phyloP scores from a whole-genome alignment of 2,329 filamentous ascomycete species.

The Westerdykella sp. region DNA sequence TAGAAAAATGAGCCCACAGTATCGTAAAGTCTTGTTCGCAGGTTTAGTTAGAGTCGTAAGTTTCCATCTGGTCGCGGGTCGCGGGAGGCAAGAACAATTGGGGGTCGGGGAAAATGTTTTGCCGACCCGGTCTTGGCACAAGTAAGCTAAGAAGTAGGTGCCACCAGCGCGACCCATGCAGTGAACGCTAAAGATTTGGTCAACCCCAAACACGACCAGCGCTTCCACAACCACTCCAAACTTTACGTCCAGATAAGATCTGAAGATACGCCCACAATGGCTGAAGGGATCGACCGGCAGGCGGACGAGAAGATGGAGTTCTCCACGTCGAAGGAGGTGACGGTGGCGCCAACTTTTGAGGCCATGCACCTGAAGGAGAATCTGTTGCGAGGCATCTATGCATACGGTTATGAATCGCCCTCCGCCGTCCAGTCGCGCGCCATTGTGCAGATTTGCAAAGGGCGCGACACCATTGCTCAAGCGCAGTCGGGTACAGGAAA shows the following conservation, averaged over 20 bases:
- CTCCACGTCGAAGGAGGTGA: conserved; percentile 95
- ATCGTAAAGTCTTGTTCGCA: background rate
- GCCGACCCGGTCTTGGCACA: conserved; percentile 11
- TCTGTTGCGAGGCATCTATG: conserved; percentile 92
- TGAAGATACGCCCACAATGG: conserved; percentile 57
- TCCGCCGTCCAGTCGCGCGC: conserved; percentile 96
- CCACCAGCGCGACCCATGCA: background rate
- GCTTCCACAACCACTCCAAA: background rate
- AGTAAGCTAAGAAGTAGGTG: too few species aligned
- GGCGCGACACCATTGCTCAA: conserved; percentile 96
- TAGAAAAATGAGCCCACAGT: background rate
- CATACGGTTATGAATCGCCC: conserved; percentile 96
- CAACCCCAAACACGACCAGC: background rate
- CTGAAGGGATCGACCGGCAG: conserved; percentile 87
- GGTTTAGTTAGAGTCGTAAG: conserved; percentile 1
- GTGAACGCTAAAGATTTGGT: conserved; percentile 4
- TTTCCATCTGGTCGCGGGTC: conserved; percentile 10
- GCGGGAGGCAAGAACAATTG: conserved; percentile 3
- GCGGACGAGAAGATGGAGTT: conserved; percentile 97
- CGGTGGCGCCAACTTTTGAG: conserved; percentile 70
- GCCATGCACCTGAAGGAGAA: conserved; percentile 94
- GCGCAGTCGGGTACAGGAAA: conserved; percentile 96
- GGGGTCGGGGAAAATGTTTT: conserved; percentile 12
- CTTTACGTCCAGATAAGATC: background rate
- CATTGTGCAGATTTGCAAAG: conserved; percentile 98